These are phyloP conservation scores for Cladophialophora exuberans DNA, from an alignment of 2,329 filamentous ascomycete genomes.

Conservation along the genomic window DNA sequence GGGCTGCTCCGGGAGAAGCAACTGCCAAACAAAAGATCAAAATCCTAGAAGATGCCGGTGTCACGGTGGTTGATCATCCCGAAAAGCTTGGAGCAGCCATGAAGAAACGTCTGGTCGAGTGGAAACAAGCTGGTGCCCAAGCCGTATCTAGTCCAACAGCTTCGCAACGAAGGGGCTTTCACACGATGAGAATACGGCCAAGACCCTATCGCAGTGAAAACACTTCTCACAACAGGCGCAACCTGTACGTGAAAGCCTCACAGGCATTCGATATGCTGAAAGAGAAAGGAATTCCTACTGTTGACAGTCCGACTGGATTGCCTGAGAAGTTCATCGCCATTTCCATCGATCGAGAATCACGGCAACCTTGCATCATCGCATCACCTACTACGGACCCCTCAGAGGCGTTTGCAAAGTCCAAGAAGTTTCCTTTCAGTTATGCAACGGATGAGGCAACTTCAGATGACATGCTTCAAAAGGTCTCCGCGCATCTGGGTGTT, in stretches of 20 bases:
- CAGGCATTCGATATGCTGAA: slow-evolving; percentile 61
- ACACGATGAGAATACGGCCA: slow-evolving; percentile 48
- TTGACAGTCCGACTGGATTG: slow-evolving; percentile 40
- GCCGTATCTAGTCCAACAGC: slow-evolving; percentile 39
- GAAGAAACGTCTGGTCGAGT: slow-evolving; percentile 59
- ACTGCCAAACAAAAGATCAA: slow-evolving; percentile 67
- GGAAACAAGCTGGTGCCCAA: slow-evolving; percentile 40
- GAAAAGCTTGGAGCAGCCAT: slow-evolving; percentile 73
- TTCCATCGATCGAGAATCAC: slow-evolving; percentile 65
- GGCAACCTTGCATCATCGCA: slow-evolving; percentile 66
- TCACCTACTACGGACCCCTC: slow-evolving; percentile 55
- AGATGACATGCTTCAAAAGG: slow-evolving; percentile 45
- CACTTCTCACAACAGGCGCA: slow-evolving; percentile 48
- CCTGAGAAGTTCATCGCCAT: slow-evolving; percentile 62
- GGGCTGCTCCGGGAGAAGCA: slow-evolving; percentile 68
- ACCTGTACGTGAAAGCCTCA: slow-evolving; percentile 59
- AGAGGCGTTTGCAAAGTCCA: slow-evolving; percentile 48
- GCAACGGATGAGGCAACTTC: slow-evolving; percentile 49
- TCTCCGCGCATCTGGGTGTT: slow-evolving; percentile 58
- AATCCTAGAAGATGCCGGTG: slow-evolving; percentile 67
- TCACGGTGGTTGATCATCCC: slow-evolving; percentile 73
- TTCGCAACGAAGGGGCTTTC: slow-evolving; percentile 55
- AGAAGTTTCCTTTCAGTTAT: slow-evolving; percentile 67
- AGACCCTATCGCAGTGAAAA: not conserved
- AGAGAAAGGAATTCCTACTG: slow-evolving; percentile 51